phyloP scores from a whole-genome alignment of 345 rosid species.

The Cardamine occulta region DNA sequence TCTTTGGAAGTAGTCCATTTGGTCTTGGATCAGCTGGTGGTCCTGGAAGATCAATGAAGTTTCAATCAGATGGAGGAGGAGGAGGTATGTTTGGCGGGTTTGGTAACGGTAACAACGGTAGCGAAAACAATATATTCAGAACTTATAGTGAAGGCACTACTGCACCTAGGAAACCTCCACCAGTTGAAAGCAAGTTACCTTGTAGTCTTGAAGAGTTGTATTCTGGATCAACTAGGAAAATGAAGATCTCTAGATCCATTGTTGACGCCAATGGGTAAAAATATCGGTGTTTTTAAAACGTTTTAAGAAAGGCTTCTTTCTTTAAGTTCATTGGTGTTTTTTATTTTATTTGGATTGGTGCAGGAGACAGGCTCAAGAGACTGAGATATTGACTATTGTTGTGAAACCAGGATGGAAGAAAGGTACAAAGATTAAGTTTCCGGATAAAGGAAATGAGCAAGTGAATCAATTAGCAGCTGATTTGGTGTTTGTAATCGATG shows the following conservation, averaged over 20 bases:
- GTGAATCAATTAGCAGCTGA: constrained; percentile 90
- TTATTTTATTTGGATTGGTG: constrained; percentile 15
- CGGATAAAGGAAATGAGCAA: constrained; percentile 93
- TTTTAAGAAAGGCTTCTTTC: not conserved
- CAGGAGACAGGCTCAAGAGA: constrained; percentile 74
- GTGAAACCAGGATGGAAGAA: constrained; percentile 99
- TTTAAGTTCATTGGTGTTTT: constrained; percentile 4
- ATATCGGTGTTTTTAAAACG: not conserved
- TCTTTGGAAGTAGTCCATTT: constrained; percentile 91
- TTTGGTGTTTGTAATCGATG: constrained; percentile 83
- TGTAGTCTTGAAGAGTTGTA: constrained; percentile 92
- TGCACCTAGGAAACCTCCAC: constrained; percentile 72
- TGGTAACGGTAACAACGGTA: constrained; percentile 36
- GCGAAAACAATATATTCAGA: constrained; percentile 63
- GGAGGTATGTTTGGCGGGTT: constrained; percentile 64
- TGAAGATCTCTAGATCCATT: constrained; percentile 94
- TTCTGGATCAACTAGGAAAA: constrained; percentile 89
- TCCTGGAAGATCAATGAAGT: constrained; percentile 69
- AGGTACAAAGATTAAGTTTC: constrained; percentile 93
- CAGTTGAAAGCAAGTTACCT: constrained; percentile 88
- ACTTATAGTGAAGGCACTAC: constrained; percentile 60
- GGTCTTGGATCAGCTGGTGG: constrained; percentile 72
- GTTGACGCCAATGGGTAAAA: constrained; percentile 70
- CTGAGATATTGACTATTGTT: constrained; percentile 82
- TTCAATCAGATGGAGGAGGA: constrained; percentile 76